These are phyloP conservation scores for Saccharomycopsis hybrid DNA, from an alignment of 1,139 yeast genomes.

Conservation along the genomic window DNA sequence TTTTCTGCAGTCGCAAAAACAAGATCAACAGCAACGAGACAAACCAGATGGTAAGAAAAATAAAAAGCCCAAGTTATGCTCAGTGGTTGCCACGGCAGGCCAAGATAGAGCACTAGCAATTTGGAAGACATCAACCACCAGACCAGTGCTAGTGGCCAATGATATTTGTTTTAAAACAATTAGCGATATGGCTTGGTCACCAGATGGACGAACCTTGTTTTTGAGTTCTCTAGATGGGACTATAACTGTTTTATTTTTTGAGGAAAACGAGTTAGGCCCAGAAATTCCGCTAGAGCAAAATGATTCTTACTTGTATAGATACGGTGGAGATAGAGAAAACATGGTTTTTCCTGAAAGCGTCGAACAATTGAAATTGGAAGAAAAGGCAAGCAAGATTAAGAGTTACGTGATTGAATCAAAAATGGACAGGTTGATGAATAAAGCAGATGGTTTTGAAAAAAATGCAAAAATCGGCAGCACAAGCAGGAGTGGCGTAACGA, in stretches of 20 bases:
- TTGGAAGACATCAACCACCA: constrained; percentile 58
- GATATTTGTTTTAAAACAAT: constrained; percentile 58
- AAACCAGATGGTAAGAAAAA: constrained; percentile 22
- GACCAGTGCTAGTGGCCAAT: constrained; percentile 59
- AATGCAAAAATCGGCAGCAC: not conserved
- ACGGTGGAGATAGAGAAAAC: constrained; percentile 84
- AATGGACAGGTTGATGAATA: constrained; percentile 37
- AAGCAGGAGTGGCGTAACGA: not conserved
- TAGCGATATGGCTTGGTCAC: constrained; percentile 74
- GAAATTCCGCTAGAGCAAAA: constrained; percentile 62
- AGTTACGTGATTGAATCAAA: constrained; percentile 27
- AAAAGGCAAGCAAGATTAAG: constrained; percentile 37
- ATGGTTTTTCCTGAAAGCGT: constrained; percentile 82
- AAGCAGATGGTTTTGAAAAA: constrained; percentile 17
- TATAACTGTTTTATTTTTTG: constrained; percentile 65
- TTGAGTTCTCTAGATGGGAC: constrained; percentile 83
- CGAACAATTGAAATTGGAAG: constrained; percentile 70
- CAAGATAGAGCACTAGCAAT: constrained; percentile 68
- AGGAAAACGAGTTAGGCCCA: constrained; percentile 64
- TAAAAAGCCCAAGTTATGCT: constrained; percentile 32
- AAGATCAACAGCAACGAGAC: constrained; percentile 22
- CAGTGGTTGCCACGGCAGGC: constrained; percentile 72
- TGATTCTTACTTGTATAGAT: constrained; percentile 64
- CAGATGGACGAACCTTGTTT: constrained; percentile 66
- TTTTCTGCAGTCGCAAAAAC: constrained; percentile 22